Evolutionary conservation across 106 monocot species (phyloP), one percentile per base, ranked within the genome.

Genomic region (Dioscorea zingiberensis): DNA sequence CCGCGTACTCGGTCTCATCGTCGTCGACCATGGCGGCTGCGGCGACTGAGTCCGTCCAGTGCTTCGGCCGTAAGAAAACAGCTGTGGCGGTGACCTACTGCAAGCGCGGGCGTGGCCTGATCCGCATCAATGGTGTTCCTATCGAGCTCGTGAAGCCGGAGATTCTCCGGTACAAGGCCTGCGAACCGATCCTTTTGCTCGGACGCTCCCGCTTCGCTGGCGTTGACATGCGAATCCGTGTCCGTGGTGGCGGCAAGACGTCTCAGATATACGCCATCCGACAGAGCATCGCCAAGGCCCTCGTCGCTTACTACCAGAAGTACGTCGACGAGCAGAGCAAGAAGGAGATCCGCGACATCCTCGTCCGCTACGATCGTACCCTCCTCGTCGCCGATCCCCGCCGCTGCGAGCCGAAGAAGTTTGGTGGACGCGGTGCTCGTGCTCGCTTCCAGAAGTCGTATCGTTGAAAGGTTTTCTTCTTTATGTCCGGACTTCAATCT

Each of bases 121-220:
- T 63, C 47, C 44, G 45, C 3, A 44, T 63, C 44, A 67, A 67
- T 21, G 67, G 67, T 18, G 54, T 54, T n/a, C 67, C 67, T 21
- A 67, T 67, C 32, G 67, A 67, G 54, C 53, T 67, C 29, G 67
- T 67, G 29, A 67, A 67, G 54, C 67, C 67, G 21, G 67, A 67
- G 54, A 67, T 67, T 32, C 67, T 67, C 30, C 67, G 67, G 21
- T 54, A 54, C 54, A 67, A 67, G 38, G 67, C 67, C n/a, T 67
- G 54, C 48, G 67, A 67, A 22, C 67, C 67, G 7, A 55, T 67
- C 32, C 67, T 67, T 21, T 54, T 67, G 19, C 54, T 67, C 13
- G 67, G 67, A 8, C 67, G 67, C 29, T 18, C 28, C 17, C 67
- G 67, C n/a, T 67, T 67, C n/a, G n/a, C 29, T 3, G 54, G 54